phyloP scores from a whole-genome alignment of 2,329 filamentous ascomycete genomes.

The Cladophialophora exuberans region DNA sequence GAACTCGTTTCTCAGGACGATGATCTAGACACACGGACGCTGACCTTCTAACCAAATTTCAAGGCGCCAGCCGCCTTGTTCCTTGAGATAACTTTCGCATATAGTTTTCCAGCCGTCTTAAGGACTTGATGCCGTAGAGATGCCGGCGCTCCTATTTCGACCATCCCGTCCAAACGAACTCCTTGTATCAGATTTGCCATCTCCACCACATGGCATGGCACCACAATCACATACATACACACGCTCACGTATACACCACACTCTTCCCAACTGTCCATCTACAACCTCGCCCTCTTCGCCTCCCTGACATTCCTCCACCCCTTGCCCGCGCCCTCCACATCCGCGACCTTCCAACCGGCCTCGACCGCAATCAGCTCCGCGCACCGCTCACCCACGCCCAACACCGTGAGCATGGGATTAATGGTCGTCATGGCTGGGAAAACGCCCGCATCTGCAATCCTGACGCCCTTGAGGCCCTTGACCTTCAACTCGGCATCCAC shows the following conservation, averaged over 20 bases:
- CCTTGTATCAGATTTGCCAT: too few relatives aligned
- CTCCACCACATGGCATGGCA: too few relatives aligned
- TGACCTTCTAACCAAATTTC: too few relatives aligned
- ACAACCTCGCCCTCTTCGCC: background rate
- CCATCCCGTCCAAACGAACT: too few relatives aligned
- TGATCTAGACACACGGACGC: too few relatives aligned
- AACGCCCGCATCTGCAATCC: slow-evolving; percentile 83
- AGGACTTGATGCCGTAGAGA: too few relatives aligned
- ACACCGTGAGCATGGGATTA: slow-evolving; percentile 89
- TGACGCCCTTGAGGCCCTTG: slow-evolving; percentile 70
- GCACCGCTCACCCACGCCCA: slow-evolving; percentile 79
- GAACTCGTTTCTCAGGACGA: too few relatives aligned
- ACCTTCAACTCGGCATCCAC: slow-evolving; percentile 77
- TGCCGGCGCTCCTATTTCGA: too few relatives aligned
- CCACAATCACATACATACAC: too few relatives aligned
- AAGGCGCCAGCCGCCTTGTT: too few relatives aligned
- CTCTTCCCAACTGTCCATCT: background rate
- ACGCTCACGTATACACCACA: background rate
- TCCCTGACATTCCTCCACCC: slow-evolving; percentile 9
- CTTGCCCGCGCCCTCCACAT: slow-evolving; percentile 13
- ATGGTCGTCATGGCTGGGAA: slow-evolving; percentile 86
- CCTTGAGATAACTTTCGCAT: too few relatives aligned
- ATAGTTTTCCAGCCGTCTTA: too few relatives aligned
- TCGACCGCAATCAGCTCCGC: slow-evolving; percentile 82
- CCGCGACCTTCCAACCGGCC: slow-evolving; percentile 61